These are phyloP conservation scores for Syncephalastrum contaminatum DNA, from an alignment of 371 early-diverging fungal genomes.

Conservation along the genomic window DNA sequence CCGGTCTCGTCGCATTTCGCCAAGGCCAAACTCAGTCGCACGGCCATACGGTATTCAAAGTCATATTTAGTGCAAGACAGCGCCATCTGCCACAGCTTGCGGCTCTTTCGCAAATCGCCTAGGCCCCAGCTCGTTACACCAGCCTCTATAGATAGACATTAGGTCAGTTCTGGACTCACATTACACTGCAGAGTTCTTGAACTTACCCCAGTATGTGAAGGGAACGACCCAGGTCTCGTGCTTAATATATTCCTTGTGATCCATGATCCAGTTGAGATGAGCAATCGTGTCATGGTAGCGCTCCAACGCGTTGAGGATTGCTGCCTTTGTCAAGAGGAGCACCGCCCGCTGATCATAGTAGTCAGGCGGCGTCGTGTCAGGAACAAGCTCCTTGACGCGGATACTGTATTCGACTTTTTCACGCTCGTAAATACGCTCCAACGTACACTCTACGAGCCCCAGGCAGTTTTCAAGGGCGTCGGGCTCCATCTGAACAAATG, in stretches of 20 bases:
- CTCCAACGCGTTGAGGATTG: constrained; percentile 41
- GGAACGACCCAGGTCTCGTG: constrained; percentile 63
- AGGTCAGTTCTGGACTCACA: constrained; percentile 8
- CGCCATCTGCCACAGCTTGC: constrained; percentile 56
- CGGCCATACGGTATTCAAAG: constrained; percentile 62
- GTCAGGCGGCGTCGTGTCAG: constrained; percentile 40
- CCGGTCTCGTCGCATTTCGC: constrained; percentile 45
- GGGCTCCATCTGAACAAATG: constrained; percentile 54
- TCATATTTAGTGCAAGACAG: constrained; percentile 55
- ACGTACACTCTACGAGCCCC: constrained; percentile 36
- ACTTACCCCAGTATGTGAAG: constrained; percentile 65
- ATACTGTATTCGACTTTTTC: constrained; percentile 49
- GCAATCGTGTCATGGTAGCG: constrained; percentile 41
- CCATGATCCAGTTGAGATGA: constrained; percentile 61
- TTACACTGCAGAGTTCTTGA: background rate
- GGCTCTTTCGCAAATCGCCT: constrained; percentile 43
- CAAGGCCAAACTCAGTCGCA: constrained; percentile 42
- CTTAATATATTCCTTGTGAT: constrained; percentile 45
- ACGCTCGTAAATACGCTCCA: constrained; percentile 46
- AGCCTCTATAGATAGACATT: constrained; percentile 42
- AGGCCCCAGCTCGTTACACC: constrained; percentile 59
- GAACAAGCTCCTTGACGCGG: constrained; percentile 41
- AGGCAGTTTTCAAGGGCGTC: constrained; percentile 41
- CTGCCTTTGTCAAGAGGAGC: constrained; percentile 38
- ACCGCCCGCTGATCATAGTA: constrained; percentile 49